phyloP scores from a whole-genome alignment of 2,329 filamentous ascomycete species.

The Chrysoporthe puriensis region DNA sequence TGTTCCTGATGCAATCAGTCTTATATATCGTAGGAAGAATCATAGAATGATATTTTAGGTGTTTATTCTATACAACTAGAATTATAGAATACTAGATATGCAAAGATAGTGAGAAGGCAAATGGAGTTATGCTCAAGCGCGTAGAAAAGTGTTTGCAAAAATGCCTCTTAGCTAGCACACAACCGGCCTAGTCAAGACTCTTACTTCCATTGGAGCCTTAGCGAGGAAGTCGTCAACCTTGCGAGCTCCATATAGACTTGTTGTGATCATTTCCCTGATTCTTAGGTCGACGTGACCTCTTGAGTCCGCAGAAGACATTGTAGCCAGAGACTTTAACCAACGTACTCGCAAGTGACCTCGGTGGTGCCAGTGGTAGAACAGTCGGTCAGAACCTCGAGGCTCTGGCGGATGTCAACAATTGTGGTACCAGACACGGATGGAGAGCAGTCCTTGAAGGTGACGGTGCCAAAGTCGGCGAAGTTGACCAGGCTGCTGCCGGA shows the following conservation, averaged over 20 bases:
- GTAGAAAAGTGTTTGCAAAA: not conserved
- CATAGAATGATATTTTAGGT: not conserved
- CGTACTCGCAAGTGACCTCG: constrained; percentile 40
- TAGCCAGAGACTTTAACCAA: constrained; percentile 20
- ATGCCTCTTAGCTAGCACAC: not conserved
- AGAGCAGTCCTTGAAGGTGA: constrained; percentile 45
- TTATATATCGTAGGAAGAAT: constrained; percentile 4
- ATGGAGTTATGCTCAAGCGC: not conserved
- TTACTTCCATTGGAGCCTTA: not conserved
- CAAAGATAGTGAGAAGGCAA: not conserved
- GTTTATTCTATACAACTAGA: not conserved
- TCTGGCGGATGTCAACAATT: constrained; percentile 35
- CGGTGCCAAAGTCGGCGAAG: constrained; percentile 49
- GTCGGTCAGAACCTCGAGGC: constrained; percentile 20
- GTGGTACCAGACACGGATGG: constrained; percentile 45
- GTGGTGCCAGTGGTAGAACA: constrained; percentile 22
- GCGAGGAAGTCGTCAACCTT: no score
- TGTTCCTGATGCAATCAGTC: constrained; percentile 1
- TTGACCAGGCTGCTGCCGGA: constrained; percentile 42
- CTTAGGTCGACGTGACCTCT: no score
- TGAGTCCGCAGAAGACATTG: not conserved
- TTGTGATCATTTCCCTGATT: no score
- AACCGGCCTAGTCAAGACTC: not conserved
- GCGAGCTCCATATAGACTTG: no score
- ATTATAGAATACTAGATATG: not conserved